Evolutionary conservation across 768 basidiomycete genomes (phyloP), one percentile per base, ranked within the genome.

Genomic region (Termitomyces sp.): DNA sequence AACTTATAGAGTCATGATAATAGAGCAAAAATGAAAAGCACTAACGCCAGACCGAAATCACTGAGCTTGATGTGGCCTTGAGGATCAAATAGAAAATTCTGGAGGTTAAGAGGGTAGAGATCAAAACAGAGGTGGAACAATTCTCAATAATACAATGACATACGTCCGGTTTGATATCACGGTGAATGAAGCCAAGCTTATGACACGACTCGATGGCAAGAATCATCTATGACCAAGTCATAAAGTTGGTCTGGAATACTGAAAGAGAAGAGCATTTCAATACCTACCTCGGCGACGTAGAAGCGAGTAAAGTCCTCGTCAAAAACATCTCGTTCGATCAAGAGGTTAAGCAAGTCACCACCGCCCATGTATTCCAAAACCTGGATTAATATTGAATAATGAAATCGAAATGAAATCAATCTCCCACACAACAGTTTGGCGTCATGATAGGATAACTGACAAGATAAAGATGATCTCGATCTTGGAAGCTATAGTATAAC

Each of bases 61-160:
- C 90, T 91, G 55, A 98, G 83, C 71, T 86, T 88, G 71, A 99
- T 89, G 73, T 98, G 95, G 11, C 95, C 96, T 58, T 91, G 79
- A 52, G 89, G 87, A 70, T 91, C 89, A 74, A 98, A 95, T 50
- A 98, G 78, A 76, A 98, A 98, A 70, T 98, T 98, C 91, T 94
- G 33, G 15, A 52, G 29, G 56, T 60, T 52, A 46, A 56, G 32
- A 25, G n/a, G 10, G 65, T 52, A 38, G 53, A 49, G 16, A 43
- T 56, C 36, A 59, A 53, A 47, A 41, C n/a, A n/a, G n/a, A n/a
- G n/a, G n/a, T n/a, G 56, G 60, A 55, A 62, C 56, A 56, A 33
- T 56, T 56, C 56, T 64, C 47, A 54, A 35, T 53, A 47, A 43
- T 36, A 27, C 41, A 72, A 32, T 33, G 20, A 47, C 84, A 67